Conservation (phyloP, 371 early-diverging fungal genomes). For the Nosema bombycis region DNA sequence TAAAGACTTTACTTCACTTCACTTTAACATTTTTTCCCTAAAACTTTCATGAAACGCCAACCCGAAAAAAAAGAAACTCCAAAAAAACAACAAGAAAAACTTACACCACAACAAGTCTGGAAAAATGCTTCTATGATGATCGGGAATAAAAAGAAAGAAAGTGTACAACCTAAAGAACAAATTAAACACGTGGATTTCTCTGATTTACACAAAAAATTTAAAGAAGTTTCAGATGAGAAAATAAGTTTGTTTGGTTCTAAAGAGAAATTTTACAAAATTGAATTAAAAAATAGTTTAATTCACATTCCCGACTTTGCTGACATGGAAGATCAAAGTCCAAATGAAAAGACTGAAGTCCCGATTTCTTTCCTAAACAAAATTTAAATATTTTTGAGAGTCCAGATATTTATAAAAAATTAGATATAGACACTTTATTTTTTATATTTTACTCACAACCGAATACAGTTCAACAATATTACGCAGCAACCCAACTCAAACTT, state of each 20-base stretch:
- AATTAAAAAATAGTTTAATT: slow-evolving; percentile 36
- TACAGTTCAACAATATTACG: slow-evolving; percentile 86
- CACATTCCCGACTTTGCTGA: slow-evolving; percentile 31
- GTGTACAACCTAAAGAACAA: not conserved
- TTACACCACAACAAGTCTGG: slow-evolving; percentile 52
- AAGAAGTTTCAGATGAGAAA: slow-evolving; percentile 29
- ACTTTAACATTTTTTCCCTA: too few species aligned
- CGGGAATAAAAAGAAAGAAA: slow-evolving; percentile 43
- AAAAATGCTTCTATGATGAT: slow-evolving; percentile 46
- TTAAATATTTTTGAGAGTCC: slow-evolving; percentile 53
- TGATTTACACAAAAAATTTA: slow-evolving; percentile 21
- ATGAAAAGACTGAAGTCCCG: slow-evolving; percentile 40
- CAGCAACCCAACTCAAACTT: slow-evolving; percentile 85
- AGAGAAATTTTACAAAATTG: slow-evolving; percentile 30
- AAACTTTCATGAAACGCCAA: slow-evolving; percentile 15
- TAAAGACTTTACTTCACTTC: too few species aligned
- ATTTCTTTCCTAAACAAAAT: slow-evolving; percentile 54
- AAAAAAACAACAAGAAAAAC: slow-evolving; percentile 35
- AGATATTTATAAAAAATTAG: slow-evolving; percentile 71
- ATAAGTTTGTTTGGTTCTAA: not conserved
- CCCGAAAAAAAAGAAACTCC: not conserved
- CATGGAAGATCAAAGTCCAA: slow-evolving; percentile 18
- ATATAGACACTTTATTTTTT: slow-evolving; percentile 89
- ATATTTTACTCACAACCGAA: slow-evolving; percentile 93
- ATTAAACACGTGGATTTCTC: slow-evolving; percentile 23